Evolutionary conservation across 2,329 filamentous ascomycete genomes (phyloP), one percentile per base, ranked within the genome.

Genomic region (Sclerotinia minor): DNA sequence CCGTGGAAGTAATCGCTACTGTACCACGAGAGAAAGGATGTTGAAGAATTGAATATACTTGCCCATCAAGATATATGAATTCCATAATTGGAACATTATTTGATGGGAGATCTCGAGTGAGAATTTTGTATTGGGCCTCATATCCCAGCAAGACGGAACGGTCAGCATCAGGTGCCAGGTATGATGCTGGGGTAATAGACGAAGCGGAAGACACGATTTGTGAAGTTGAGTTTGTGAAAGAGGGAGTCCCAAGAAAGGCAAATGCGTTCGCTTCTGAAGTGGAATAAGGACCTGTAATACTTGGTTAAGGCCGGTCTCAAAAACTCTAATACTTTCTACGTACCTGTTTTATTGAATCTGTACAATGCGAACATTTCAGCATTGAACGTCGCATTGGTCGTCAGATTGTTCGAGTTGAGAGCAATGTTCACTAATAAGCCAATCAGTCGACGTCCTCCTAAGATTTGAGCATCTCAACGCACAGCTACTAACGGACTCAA

Each of bases 21-120:
- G 79, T 81, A 0, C 87, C 87, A 0, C 84, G 82, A 5, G 83
- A 84, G 74, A 87, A 83, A 0, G 87, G 78, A 69, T 81, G 87
- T 70, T 84, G 83, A 35, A 87, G 81, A 68, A 83, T 83, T 0
- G 82, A 80, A 64, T 83, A 82, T 9, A 65, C 9, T 38, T 21
- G 5, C 1, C 67, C 53, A 19, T 58, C 67, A 15, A 11, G 7
- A 32, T 38, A 68, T 15, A 59, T 58, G 35, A 68, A 49, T 53
- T 68, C 67, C 26, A 68, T 53, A 6, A 65, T 44, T 26, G 67
- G 52, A n/a, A 59, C 15, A 13, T 45, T 35, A 21, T 54, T 65
- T 11, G 60, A 65, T 63, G 32, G 17, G n/a, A 67, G 65, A 29
- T 67, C 65, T 61, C 59, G 44, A 52, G 45, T 53, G 24, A 65